Evolutionary conservation across 2,329 filamentous ascomycete species (phyloP), one percentile per base, ranked within the genome.

Genomic region (Alternaria viburni): DNA sequence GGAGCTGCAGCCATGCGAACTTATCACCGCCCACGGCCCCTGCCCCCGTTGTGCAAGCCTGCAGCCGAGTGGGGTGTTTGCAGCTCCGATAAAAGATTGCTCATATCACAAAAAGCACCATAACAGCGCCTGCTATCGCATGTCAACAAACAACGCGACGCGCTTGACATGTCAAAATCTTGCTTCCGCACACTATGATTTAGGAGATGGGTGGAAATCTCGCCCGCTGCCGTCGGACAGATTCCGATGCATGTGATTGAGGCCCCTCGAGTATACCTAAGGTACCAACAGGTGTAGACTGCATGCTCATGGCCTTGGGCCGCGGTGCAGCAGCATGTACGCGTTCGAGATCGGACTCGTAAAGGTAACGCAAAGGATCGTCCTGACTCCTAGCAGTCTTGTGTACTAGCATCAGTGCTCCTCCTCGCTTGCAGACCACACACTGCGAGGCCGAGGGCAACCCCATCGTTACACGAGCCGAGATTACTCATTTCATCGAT

Each of bases 61-160:
- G 54, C 41, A 30, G 49, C 60, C 15, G 25, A 23, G 30, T 56
- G 59, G 65, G 57, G 46, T 56, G 46, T 43, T 36, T 41, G 25
- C 44, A 41, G 19, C 51, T 56, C 47, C 43, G 45, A 67, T 54
- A 45, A 26, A 44, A 56, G 30, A 41, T 61, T 61, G 52, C 62
- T 55, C 47, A 59, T 60, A 49, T 52, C 21, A 61, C 57, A 68
- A 66, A 66, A 68, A 63, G 60, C 59, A 66, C 23, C 28, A 28
- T 21, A 10, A 44, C 50, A 55, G 41, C 44, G 21, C 13, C 49
- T 28, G 43, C 57, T 41, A 41, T 41, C 36, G 36, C 36, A 41
- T 41, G 13, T 58, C 13, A 32, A 26, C 23, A 61, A 45, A 28
- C 11, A 25, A 50, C 50, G 50, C 50, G 49, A 59, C 56, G 52